Conservation (phyloP, 768 basidiomycete species). For the Termitomyces sp. region DNA sequence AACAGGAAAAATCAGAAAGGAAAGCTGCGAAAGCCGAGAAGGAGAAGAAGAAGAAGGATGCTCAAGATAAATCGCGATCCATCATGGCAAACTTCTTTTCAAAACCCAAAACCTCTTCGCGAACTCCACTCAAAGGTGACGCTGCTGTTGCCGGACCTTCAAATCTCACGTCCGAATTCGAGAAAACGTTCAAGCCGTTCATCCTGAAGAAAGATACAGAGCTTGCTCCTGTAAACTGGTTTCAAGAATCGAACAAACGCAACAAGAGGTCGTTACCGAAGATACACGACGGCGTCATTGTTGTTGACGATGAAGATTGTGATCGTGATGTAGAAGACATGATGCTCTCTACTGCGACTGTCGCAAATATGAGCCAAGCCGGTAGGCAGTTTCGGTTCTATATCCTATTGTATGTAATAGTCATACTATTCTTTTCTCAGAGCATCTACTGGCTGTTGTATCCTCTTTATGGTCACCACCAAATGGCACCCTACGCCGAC, state of each 20-base stretch:
- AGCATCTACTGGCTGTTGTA: conserved; percentile 32
- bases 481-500: conserved; percentile 12
- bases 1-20: conserved; percentile 63
- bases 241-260: conserved; percentile 30
- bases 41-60: conserved; percentile 66
- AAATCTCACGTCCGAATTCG: conserved; percentile 54
- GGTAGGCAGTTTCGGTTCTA: conserved; percentile 25
- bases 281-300: conserved; percentile 42
- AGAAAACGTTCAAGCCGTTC: conserved; percentile 74
- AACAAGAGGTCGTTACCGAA: conserved; percentile 14
- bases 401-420: background rate
- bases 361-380: conserved; percentile 30
- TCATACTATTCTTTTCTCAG: conserved; percentile 19
- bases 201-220: conserved; percentile 67
- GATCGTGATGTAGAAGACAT: conserved; percentile 19
- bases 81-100: conserved; percentile 77
- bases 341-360: conserved; percentile 12
- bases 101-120: conserved; percentile 42
- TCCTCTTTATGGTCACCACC: conserved; percentile 25
- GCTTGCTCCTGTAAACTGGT: conserved; percentile 73
- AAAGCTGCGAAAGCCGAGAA: conserved; percentile 64
- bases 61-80: conserved; percentile 66
- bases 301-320: conserved; percentile 38
- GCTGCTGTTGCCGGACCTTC: conserved; percentile 31
- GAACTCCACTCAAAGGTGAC: conserved; percentile 17